Evolutionary conservation across 805 yeast genomes (phyloP).

Genomic region (Ogataea pini): DNA sequence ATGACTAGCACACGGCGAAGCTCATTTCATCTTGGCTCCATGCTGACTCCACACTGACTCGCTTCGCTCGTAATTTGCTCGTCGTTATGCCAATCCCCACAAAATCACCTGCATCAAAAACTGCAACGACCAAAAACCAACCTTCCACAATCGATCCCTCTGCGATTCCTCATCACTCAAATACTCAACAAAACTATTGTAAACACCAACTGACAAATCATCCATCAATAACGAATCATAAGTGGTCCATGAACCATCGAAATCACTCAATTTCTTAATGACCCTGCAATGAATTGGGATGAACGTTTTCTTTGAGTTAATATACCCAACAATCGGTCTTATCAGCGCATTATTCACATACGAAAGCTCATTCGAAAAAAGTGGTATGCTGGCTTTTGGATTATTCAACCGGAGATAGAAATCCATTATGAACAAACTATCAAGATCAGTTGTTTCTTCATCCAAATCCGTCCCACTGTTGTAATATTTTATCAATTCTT

Average conservation of each 20-base stretch:
- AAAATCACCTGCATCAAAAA: constrained; percentile 76
- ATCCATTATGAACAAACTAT: constrained; percentile 63
- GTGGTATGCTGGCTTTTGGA: constrained; percentile 86
- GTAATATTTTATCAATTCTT: constrained; percentile 46
- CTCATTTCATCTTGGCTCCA: too few relatives aligned
- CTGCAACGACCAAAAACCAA: constrained; percentile 93
- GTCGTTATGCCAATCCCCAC: constrained; percentile 73
- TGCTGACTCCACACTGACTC: constrained; percentile 25
- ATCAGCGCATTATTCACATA: constrained; percentile 89
- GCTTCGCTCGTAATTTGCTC: not conserved
- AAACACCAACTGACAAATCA: constrained; percentile 84
- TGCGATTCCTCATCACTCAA: constrained; percentile 85
- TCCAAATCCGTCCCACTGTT: not conserved
- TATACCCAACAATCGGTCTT: constrained; percentile 93
- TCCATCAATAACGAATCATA: constrained; percentile 91
- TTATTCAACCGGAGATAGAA: constrained; percentile 77
- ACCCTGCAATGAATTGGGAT: constrained; percentile 85
- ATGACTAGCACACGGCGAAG: too few relatives aligned
- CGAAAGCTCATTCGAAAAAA: constrained; percentile 84
- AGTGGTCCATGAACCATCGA: constrained; percentile 95
- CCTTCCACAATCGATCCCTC: constrained; percentile 69
- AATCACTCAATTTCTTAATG: constrained; percentile 75
- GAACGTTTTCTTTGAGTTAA: constrained; percentile 84
- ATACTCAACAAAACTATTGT: constrained; percentile 85
- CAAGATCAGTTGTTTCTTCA: constrained; percentile 6